phyloP scores from a whole-genome alignment of 768 basidiomycete species.

The Suillus subluteus region DNA sequence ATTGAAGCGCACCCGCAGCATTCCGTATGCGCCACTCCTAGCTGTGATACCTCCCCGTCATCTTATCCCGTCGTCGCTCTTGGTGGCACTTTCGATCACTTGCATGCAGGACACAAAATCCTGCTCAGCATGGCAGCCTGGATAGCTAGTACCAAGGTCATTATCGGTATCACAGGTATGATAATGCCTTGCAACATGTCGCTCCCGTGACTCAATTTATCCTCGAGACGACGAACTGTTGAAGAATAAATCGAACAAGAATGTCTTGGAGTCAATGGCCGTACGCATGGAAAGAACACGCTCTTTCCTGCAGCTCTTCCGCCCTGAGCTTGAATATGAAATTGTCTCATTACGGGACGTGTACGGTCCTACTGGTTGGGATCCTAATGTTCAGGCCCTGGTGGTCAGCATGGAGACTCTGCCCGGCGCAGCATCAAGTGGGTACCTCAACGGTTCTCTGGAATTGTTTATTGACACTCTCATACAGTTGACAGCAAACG shows the following conservation, averaged over 20 bases:
- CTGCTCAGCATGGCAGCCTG: conserved; percentile 90
- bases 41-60: conserved; percentile 16
- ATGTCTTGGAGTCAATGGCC: conserved; percentile 65
- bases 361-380: conserved; percentile 88
- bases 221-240: conserved; percentile 69
- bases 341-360: conserved; percentile 82
- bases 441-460: conserved; percentile 31
- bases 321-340: conserved; percentile 64
- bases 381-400: conserved; percentile 87
- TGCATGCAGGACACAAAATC: conserved; percentile 97
- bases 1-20: conserved; percentile 12
- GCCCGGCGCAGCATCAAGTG: conserved; percentile 73
- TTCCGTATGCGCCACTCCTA: background rate
- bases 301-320: conserved; percentile 73
- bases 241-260: conserved; percentile 67
- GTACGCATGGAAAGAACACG: conserved; percentile 60
- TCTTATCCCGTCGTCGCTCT: conserved; percentile 74
- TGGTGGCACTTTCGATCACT: conserved; percentile 97
- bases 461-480: conserved; percentile 1
- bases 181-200: conserved; percentile 14
- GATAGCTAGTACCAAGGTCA: conserved; percentile 77
- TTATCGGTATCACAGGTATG: conserved; percentile 87
- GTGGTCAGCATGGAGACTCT: conserved; percentile 92
- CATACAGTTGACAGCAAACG: conserved; percentile 66
- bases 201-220: conserved; percentile 17